Conservation (phyloP, 1,284 basidiomycete species). For the Ganoderma lucidum region DNA sequence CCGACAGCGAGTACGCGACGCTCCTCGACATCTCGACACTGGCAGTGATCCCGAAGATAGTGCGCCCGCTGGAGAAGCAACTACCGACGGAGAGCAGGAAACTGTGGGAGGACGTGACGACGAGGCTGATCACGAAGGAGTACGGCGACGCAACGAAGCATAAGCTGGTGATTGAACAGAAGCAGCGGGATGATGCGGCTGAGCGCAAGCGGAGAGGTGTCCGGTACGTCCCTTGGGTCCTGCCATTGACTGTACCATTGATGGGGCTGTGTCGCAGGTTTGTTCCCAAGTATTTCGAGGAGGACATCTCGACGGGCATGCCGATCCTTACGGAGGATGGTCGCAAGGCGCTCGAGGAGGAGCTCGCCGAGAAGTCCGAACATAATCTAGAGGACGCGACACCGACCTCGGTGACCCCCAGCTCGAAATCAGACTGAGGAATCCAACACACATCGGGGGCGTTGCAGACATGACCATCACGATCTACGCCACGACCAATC, state of each 20-base stretch:
- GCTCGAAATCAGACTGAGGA: conserved; percentile 10
- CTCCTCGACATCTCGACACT: conserved; percentile 85
- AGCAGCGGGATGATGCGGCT: conserved; percentile 85
- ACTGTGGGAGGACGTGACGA: conserved; percentile 91
- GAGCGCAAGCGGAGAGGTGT: conserved; percentile 82
- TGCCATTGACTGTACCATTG: neutral
- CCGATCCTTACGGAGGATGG: conserved; percentile 80
- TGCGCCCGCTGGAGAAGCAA: conserved; percentile 86
- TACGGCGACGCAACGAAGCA: conserved; percentile 88
- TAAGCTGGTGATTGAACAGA: conserved; percentile 91
- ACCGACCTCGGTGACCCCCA: conserved; percentile 20
- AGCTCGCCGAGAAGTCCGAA: conserved; percentile 52
- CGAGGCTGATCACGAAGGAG: conserved; percentile 82
- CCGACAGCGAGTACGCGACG: conserved; percentile 64
- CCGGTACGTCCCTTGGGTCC: conserved; percentile 62
- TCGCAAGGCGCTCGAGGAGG: conserved; percentile 72
- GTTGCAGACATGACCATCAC: conserved; percentile 25
- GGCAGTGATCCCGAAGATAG: conserved; percentile 82
- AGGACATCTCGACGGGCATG: conserved; percentile 76
- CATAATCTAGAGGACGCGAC: conserved; percentile 37
- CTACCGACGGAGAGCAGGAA: conserved; percentile 84
- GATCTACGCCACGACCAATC: conserved; percentile 16
- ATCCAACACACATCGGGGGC: conserved; percentile 15
- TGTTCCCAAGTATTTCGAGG: conserved; percentile 82
- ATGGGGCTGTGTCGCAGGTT: conserved; percentile 59